Evolutionary conservation across 805 yeast genomes (phyloP).

Genomic region (Hemisphaericaspora nanyangensis): DNA sequence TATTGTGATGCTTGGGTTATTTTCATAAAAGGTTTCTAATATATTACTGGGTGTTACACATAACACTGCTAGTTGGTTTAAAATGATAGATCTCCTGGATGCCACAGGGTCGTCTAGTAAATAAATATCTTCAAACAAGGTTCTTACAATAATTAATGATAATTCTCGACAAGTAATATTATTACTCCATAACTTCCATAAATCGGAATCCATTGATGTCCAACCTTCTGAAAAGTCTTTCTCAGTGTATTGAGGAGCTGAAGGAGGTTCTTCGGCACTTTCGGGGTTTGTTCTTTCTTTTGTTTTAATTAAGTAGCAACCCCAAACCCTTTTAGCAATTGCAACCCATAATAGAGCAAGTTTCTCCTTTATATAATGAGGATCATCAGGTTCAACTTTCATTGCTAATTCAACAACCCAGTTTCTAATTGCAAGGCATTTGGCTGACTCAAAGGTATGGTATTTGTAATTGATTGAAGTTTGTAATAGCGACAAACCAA

Average conservation of each 20-base stretch:
- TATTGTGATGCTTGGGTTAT: conserved; percentile 55
- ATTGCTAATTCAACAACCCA: conserved; percentile 82
- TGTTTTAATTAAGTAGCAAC: conserved; percentile 51
- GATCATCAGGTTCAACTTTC: conserved; percentile 60
- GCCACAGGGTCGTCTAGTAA: conserved; percentile 90
- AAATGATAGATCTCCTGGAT: conserved; percentile 66
- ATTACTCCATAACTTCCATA: conserved; percentile 70
- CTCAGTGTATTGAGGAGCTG: conserved; percentile 22
- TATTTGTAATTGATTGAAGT: conserved; percentile 61
- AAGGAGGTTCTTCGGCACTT: neutral
- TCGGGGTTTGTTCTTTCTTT: conserved; percentile 2
- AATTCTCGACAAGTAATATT: conserved; percentile 67
- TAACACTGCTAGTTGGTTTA: conserved; percentile 81
- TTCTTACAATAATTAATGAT: conserved; percentile 72
- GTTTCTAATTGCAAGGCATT: conserved; percentile 63
- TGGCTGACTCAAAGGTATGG: conserved; percentile 50
- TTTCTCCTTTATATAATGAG: conserved; percentile 87
- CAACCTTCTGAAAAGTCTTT: conserved; percentile 64
- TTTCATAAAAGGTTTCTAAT: conserved; percentile 58
- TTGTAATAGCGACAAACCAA: conserved; percentile 78
- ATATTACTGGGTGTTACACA: conserved; percentile 70
- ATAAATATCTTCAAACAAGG: conserved; percentile 89
- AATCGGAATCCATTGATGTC: conserved; percentile 79
- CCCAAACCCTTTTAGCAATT: conserved; percentile 90
- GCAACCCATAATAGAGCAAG: conserved; percentile 88